Evolutionary conservation across 495 filamentous ascomycete species (phyloP).

Genomic region (Hypomontagnella monticulosa): DNA sequence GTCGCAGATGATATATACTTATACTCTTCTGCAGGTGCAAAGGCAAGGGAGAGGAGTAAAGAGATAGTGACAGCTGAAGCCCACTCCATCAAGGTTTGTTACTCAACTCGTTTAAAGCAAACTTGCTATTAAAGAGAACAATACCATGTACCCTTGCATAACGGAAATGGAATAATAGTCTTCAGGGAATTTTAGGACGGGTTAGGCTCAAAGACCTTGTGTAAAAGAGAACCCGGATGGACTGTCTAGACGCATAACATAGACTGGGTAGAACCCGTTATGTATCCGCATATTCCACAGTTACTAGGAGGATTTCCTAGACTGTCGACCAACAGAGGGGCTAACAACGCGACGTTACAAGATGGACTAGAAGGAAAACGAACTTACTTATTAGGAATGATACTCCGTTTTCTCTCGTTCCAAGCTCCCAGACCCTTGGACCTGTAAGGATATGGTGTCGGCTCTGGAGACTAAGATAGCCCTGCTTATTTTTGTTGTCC

Average conservation of each 20-base stretch:
- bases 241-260: conserved; percentile 13
- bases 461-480: neutral
- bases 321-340: neutral
- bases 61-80: conserved; percentile 3
- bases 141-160: conserved; percentile 5
- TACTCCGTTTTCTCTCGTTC: conserved; percentile 2
- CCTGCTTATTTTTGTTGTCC: neutral
- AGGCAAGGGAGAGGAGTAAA: neutral
- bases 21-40: conserved; percentile 7
- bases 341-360: conserved; percentile 1
- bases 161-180: conserved; percentile 1
- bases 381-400: conserved; percentile 24
- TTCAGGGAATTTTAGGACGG: conserved; percentile 3
- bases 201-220: conserved; percentile 13
- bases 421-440: neutral
- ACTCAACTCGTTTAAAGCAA: neutral
- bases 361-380: neutral
- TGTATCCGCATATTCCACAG: neutral
- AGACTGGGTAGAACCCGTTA: neutral
- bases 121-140: conserved; percentile 12
- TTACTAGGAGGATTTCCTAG: conserved; percentile 1
- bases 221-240: conserved; percentile 37
- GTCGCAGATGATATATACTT: conserved; percentile 11
- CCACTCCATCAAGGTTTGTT: conserved; percentile 9
- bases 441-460: conserved; percentile 5